Evolutionary conservation across 805 yeast species (phyloP), one percentile per base, ranked within the genome.

Genomic region (Candida rishiriensis): DNA sequence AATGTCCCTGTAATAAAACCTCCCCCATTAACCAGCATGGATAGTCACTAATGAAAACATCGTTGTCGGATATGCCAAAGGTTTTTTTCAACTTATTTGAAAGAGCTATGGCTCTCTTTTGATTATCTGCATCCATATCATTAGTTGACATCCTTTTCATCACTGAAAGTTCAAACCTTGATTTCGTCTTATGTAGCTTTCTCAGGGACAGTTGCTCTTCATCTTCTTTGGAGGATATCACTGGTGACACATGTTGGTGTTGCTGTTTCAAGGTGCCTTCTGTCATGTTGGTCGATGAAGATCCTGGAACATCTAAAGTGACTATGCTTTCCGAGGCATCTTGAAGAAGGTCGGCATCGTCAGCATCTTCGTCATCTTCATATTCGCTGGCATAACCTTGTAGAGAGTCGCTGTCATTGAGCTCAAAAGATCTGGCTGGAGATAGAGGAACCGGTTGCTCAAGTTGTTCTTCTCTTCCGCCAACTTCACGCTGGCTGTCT

Each of bases 1-100:
- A 61, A 54, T 85, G 90, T 2, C 98, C 98, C 62, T 88, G 97
- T 21, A 89, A 66, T 26, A 91, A 67, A 0, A 90, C 93, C 54
- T 87, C 95, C 47, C 81, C 77, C 45, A 88, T 69, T 32, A 90
- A 68, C 96, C 96, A 90, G 29, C 89, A 80, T 3, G 83, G 74
- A 54, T 73, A 84, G 49, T 81, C 85, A n/a, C 73, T 75, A 29
- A 75, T 53, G 47, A 83, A 72, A n/a, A 63, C 61, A 52, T 83
- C 89, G 34, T 72, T 71, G 16, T 71, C 75, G n/a, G 63, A 60
- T n/a, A 83, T 61, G 4, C 70, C 71, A 52, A 76, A 75, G 1
- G 65, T 61, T 7, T 55, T 49, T 31, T 55, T 59, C 35, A 74
- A 50, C 43, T 69, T 71, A 7, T 57, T 54, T 16, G 65, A 59